phyloP scores from a whole-genome alignment of 495 filamentous ascomycete genomes.

The Aspergillus ostianus region DNA sequence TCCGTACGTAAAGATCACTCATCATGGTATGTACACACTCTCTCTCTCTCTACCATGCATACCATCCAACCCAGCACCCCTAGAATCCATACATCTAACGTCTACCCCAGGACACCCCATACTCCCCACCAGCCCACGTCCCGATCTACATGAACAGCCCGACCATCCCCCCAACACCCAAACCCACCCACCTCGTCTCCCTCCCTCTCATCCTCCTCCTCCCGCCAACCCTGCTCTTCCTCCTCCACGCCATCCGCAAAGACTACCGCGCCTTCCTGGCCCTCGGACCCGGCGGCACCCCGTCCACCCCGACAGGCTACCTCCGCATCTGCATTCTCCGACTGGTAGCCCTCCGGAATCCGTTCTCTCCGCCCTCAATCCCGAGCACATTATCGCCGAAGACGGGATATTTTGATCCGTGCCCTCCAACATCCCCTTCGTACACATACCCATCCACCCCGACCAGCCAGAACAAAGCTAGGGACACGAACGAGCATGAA shows the following conservation, averaged over 20 bases:
- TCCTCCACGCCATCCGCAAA: constrained; percentile 59
- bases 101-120: background rate
- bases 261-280: constrained; percentile 76
- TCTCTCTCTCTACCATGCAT: background rate
- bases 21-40: background rate
- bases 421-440: background rate
- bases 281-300: constrained; percentile 79
- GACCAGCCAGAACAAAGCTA: background rate
- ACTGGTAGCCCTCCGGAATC: constrained; percentile 42
- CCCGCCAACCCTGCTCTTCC: constrained; percentile 48
- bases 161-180: background rate
- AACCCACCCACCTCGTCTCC: background rate
- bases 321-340: constrained; percentile 61
- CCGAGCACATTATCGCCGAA: constrained; percentile 36
- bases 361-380: constrained; percentile 29
- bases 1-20: no score
- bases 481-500: background rate
- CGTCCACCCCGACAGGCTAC: constrained; percentile 70
- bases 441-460: no score
- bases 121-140: background rate
- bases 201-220: constrained; percentile 20
- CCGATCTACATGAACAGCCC: background rate
- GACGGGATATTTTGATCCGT: constrained; percentile 41
- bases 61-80: background rate
- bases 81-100: background rate